These are phyloP conservation scores for Vigna mungo DNA, from an alignment of 306 rosid species.

Conservation along the genomic window DNA sequence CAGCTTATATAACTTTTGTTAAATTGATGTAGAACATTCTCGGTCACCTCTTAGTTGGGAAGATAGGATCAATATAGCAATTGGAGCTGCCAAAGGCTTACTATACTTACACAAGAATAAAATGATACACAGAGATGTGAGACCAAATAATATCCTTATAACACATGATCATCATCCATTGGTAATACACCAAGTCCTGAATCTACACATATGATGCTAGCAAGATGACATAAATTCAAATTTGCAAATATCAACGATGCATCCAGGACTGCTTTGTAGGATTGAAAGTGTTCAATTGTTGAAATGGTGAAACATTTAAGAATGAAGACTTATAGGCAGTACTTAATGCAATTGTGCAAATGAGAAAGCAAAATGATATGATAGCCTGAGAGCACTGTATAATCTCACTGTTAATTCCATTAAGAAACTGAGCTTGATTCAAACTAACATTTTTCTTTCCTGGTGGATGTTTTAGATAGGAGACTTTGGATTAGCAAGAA, in stretches of 20 bases:
- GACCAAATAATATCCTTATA: slow-evolving; percentile 84
- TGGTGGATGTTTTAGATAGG: slow-evolving; percentile 62
- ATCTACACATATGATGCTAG: slow-evolving; percentile 7
- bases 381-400: not conserved
- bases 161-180: slow-evolving; percentile 77
- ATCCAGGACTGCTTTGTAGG: not conserved
- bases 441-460: slow-evolving; percentile 41
- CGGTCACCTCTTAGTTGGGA: slow-evolving; percentile 68
- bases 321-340: not conserved
- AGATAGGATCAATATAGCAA: slow-evolving; percentile 75
- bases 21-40: slow-evolving; percentile 59
- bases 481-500: slow-evolving; percentile 89
- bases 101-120: slow-evolving; percentile 72
- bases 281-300: not conserved
- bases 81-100: slow-evolving; percentile 81
- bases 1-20: not conserved
- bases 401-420: not conserved
- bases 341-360: not conserved
- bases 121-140: slow-evolving; percentile 86
- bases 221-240: not conserved
- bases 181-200: slow-evolving; percentile 58
- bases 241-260: not conserved
- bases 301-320: slow-evolving; percentile 2
- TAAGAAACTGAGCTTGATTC: slow-evolving; percentile 10
- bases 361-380: slow-evolving; percentile 3